A percentile compares a stretch with the other conserved stretches of the same genome.
These are phyloP conservation scores for Pyrus bretschneideri DNA, from an alignment of 306 rosid species.

Conservation along the genomic window DNA sequence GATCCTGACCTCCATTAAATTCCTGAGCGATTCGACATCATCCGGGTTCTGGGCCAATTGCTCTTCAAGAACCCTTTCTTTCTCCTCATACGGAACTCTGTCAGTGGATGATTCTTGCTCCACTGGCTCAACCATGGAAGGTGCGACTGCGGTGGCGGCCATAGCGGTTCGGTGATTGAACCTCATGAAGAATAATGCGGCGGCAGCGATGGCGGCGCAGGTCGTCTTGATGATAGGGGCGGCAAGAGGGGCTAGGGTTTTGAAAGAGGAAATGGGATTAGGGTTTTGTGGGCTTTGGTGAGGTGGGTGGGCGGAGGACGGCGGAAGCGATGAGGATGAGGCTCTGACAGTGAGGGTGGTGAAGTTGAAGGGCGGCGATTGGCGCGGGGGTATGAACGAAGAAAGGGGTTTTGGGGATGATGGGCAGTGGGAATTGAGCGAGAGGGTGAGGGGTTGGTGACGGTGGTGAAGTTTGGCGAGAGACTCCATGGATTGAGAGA, in stretches of 20 bases:
- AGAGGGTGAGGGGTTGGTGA: constrained; percentile 40
- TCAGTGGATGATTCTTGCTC: constrained; percentile 15
- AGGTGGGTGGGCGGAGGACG: constrained; percentile 15
- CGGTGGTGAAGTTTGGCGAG: constrained; percentile 28
- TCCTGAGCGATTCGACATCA: constrained; percentile 46
- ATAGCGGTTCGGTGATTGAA: constrained; percentile 33
- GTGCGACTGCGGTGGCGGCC: constrained; percentile 34
- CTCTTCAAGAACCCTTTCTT: constrained; percentile 40
- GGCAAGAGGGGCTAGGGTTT: constrained; percentile 33
- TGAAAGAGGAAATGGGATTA: constrained; percentile 19
- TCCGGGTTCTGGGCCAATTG: constrained; percentile 29
- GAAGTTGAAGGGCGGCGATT: constrained; percentile 22
- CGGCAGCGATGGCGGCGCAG: constrained; percentile 41
- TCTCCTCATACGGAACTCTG: constrained; percentile 18
- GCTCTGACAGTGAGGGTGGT: constrained; percentile 36
- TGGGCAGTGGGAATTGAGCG: constrained; percentile 45
- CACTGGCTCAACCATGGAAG: constrained; percentile 23
- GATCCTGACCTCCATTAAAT: constrained; percentile 45
- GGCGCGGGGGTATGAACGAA: constrained; percentile 18
- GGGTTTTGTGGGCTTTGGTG: constrained; percentile 16
- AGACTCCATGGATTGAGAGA: constrained; percentile 44
- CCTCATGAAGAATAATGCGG: constrained; percentile 50
- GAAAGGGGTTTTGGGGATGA: constrained; percentile 28
- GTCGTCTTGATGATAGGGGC: constrained; percentile 40
- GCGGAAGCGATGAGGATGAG: constrained; percentile 12